Evolutionary conservation across 75 land plant genomes (phyloP), one percentile per base, ranked within the genome.

Genomic region (Sequoia sempervirens): DNA sequence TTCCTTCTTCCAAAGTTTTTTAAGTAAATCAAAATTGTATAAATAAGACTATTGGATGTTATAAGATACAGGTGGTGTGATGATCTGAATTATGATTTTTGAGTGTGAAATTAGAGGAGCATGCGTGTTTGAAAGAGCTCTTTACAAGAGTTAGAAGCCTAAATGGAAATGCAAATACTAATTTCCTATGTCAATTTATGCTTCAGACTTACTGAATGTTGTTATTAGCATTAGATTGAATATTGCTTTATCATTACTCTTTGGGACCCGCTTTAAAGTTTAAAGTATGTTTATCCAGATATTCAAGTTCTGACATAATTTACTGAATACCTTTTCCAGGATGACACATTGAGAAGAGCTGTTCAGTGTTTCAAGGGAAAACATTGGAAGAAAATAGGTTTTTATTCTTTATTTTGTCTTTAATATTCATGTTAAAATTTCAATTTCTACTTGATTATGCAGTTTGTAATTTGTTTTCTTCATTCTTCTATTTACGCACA

Each of bases 331-430:
- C 36, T 70, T 70, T 15, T 23, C 66, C 86, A 94, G 97, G 97
- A 95, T 89, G 91, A 88, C 17, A 85, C 89, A 28, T 80, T 95
- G 64, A 75, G 90, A 38, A 82, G 85, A 76, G 97, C 97, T 69
- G 97, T 95, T 76, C 87, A 92, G 81, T 88, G 87, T 40, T 95
- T 70, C 82, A 90, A 95, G 56, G 95, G 95, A 66, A 93, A 90
- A 78, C 92, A 91, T 82, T 95, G 97, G 97, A 95, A 93, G 80
- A 95, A 91, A 84, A 95, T 95, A 84, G 95, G 97, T 95, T 87
- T 70, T 12, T 12, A 70, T 32, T 32, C 36, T 70, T 70, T 70
- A 23, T 70, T 70, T 70, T 32, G 7, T 70, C 36, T 70, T 70
- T 70, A 70, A 32, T 70, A 70, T 12, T 2, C 36, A 30, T 70